These are phyloP conservation scores for Dendrobium huoshanense DNA, from an alignment of 106 monocot species.

Conservation along the genomic window DNA sequence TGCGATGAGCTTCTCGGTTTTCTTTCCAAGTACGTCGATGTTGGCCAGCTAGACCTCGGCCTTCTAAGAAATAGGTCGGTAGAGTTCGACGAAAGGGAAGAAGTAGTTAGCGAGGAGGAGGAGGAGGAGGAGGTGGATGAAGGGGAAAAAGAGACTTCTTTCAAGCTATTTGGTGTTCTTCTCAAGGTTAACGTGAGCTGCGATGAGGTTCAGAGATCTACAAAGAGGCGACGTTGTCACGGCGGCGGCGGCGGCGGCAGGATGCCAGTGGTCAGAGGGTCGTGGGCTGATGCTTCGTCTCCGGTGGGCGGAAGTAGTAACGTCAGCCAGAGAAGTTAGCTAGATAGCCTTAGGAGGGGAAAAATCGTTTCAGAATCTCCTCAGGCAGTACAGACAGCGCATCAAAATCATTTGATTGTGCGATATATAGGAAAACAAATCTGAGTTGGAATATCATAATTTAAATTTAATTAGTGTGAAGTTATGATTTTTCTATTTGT, in stretches of 20 bases:
- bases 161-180: constrained; percentile 1
- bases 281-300: neutral
- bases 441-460: too few relatives aligned
- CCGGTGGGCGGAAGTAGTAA: neutral
- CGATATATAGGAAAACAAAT: too few relatives aligned
- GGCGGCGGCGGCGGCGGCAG: neutral
- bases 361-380: too few relatives aligned
- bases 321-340: too few relatives aligned
- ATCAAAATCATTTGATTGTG: too few relatives aligned
- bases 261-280: neutral
- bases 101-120: neutral
- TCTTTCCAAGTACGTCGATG: constrained; percentile 32
- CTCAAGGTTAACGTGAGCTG: neutral
- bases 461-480: too few relatives aligned
- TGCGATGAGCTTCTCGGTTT: constrained; percentile 40
- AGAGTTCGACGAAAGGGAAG: neutral
- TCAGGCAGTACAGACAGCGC: too few relatives aligned
- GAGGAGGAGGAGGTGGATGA: neutral
- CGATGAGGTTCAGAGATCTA: neutral
- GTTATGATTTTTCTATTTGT: too few relatives aligned
- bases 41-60: neutral
- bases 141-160: neutral
- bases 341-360: too few relatives aligned
- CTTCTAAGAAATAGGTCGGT: neutral
- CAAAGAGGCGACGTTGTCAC: neutral